Base-by-base conservation (phyloP, 495 filamentous ascomycete species). In the Paragyromitra xinjiangensis region DNA sequence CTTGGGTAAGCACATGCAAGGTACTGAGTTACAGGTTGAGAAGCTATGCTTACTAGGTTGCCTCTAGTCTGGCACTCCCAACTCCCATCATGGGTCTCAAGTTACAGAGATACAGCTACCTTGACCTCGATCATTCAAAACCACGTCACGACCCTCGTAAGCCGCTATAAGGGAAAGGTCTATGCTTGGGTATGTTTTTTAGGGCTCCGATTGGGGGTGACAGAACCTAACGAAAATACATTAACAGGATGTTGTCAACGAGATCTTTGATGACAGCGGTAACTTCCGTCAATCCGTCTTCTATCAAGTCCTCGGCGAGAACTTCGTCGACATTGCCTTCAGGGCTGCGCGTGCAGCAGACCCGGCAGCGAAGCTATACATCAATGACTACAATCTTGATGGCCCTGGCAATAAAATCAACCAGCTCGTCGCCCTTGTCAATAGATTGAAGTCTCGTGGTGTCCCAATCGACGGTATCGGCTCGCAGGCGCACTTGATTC, bases 381-480 rank as follows among this genome's bases (percentile, higher is more conserved):
- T 91, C 85, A 93, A 92, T 84, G 89, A 91, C 84, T 91, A 90
- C 84, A 88, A 88, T 81, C 87, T 91, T 76, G 89, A 90, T 82
- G 84, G 83, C 78, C 84, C 86, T 51, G 84, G 85, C 34, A 78
- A 84, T 79, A 91, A 91, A 83, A 83, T 86, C 24, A 74, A 81
- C 58, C 81, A 79, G 9, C 84, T 87, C 24, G 77, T 87, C 24
- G 71, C 83, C 37, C 80, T 91, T 50, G 86, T 90, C 76, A 73
- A 81, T 51, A 81, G 86, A 19, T 73, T 90, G 64, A 82, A 86
- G 78, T 73, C 71, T 34, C 84, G 85, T 34, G 86, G 86, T 63
- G 84, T 88, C 16, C 86, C 85, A 40, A 90, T 91, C 79, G 86
- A 91, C 73, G 90, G 89, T 64, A 84, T 91, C 64, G 89, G 90